Percentiles rank a stretch among this genome's conserved stretches.
These are phyloP conservation scores for Fagus crenata DNA, from an alignment of 306 rosid genomes.

Conservation along the genomic window DNA sequence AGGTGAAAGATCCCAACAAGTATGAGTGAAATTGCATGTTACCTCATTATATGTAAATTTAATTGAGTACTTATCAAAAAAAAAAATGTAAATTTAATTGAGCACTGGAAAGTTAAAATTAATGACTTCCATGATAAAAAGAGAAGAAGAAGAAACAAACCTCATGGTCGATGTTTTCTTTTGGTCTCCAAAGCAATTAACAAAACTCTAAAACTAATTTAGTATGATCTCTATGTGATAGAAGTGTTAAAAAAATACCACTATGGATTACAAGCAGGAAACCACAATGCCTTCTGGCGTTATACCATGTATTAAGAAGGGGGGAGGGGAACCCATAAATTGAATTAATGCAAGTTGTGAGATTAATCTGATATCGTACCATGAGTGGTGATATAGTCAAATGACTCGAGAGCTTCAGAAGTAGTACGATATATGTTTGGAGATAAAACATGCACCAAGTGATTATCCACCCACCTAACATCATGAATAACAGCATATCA, in stretches of 20 bases:
- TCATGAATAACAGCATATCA: constrained; percentile 20
- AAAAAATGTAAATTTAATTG: too few species aligned
- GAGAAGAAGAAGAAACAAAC: not conserved
- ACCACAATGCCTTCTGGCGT: not conserved
- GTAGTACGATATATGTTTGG: constrained; percentile 81
- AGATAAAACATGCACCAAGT: constrained; percentile 84
- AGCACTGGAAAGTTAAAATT: not conserved
- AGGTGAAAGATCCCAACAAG: too few species aligned
- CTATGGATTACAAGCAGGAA: not conserved
- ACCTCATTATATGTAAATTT: too few species aligned
- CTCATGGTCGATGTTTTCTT: not conserved
- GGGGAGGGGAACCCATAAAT: not conserved
- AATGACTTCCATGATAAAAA: not conserved
- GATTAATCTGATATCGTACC: constrained; percentile 43
- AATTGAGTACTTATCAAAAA: too few species aligned
- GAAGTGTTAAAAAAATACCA: not conserved
- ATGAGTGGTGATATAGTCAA: constrained; percentile 79
- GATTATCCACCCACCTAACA: constrained; percentile 92
- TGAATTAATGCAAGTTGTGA: constrained; percentile 9
- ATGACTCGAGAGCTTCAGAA: constrained; percentile 81
- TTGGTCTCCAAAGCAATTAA: not conserved
- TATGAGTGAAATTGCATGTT: too few species aligned
- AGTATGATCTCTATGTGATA: not conserved
- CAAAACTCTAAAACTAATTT: not conserved
- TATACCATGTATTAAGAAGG: not conserved